A percentile compares a stretch with the other conserved stretches of the same genome.
phyloP scores from a whole-genome alignment of 768 basidiomycete genomes.

The Suillus weaverae region DNA sequence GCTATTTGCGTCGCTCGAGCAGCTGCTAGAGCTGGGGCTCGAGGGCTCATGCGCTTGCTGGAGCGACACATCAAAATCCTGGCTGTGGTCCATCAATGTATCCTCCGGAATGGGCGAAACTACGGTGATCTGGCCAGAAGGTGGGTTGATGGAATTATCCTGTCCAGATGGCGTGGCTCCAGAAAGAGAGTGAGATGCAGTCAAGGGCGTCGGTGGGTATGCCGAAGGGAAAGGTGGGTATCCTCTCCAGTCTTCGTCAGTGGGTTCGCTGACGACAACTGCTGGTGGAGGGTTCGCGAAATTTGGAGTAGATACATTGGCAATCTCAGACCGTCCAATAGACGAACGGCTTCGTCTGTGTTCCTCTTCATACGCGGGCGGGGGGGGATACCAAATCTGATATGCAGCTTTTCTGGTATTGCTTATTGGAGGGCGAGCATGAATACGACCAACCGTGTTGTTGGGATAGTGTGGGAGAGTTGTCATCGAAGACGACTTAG shows the following conservation, averaged over 20 bases:
- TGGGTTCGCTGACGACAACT: slow-evolving; percentile 25
- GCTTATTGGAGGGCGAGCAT: slow-evolving; percentile 25
- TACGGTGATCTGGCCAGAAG: slow-evolving; percentile 18
- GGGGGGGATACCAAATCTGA: slow-evolving; percentile 64
- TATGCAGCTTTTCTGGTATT: slow-evolving; percentile 26
- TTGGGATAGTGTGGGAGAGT: slow-evolving; percentile 25
- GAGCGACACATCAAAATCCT: slow-evolving; percentile 76
- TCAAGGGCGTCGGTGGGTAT: slow-evolving; percentile 70
- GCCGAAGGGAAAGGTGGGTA: slow-evolving; percentile 78
- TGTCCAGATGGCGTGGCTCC: slow-evolving; percentile 9
- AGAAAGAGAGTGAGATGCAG: slow-evolving; percentile 36
- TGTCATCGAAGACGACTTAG: slow-evolving; percentile 17
- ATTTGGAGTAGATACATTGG: slow-evolving; percentile 10
- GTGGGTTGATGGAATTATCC: slow-evolving; percentile 7
- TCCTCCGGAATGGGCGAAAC: slow-evolving; percentile 40
- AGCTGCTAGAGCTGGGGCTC: slow-evolving; percentile 57
- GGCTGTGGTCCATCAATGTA: slow-evolving; percentile 21
- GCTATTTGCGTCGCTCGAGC: slow-evolving; percentile 57
- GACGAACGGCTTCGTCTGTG: slow-evolving; percentile 29
- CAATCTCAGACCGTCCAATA: slow-evolving; percentile 15
- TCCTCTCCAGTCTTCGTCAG: slow-evolving; percentile 66
- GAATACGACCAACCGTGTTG: slow-evolving; percentile 21
- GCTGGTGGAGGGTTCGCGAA: slow-evolving; percentile 2
- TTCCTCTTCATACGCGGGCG: slow-evolving; percentile 42
- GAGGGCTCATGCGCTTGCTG: slow-evolving; percentile 58